Conservation (phyloP, 2,329 filamentous ascomycete genomes). For the Cladobotryum protrusum region DNA sequence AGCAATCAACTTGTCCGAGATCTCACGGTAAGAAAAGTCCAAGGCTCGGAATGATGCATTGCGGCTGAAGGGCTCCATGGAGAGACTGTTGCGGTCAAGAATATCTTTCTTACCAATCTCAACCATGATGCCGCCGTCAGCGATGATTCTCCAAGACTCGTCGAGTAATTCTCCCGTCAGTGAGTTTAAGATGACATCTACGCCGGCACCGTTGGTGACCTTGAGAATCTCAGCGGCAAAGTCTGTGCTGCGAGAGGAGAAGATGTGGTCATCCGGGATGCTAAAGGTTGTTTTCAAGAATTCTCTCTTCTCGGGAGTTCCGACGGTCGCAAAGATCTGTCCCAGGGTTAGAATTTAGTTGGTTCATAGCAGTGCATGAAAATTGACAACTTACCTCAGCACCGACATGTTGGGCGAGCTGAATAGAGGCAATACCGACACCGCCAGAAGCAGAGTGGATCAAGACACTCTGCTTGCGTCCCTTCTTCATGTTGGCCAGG, state of each 20-base stretch:
- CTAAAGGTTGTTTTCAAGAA: conserved; percentile 21
- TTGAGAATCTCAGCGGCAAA: conserved; percentile 23
- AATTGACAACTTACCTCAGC: conserved; percentile 16
- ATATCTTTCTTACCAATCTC: conserved; percentile 32
- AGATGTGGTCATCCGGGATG: conserved; percentile 28
- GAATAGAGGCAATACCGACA: conserved; percentile 27
- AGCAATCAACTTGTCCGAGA: neutral
- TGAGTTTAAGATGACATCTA: conserved; percentile 28
- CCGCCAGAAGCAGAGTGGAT: conserved; percentile 32
- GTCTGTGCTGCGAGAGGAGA: conserved; percentile 23
- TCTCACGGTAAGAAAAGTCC: conserved; percentile 12
- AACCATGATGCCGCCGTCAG: conserved; percentile 9
- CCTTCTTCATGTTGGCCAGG: neutral
- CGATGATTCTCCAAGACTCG: conserved; percentile 24
- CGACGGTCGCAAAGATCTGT: conserved; percentile 33
- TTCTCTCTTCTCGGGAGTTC: conserved; percentile 21
- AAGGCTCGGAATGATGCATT: neutral
- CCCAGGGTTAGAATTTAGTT: conserved; percentile 22
- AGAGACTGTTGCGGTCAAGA: conserved; percentile 12
- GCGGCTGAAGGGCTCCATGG: conserved; percentile 2
- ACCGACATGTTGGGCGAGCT: conserved; percentile 20
- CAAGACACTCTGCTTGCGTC: conserved; percentile 24
- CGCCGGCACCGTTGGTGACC: conserved; percentile 21
- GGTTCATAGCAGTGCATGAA: conserved; percentile 20
- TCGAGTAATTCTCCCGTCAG: conserved; percentile 23